Evolutionary conservation across 2,329 filamentous ascomycete species (phyloP), one percentile per base, ranked within the genome.

Genomic region (Myriosclerotinia scirpicola): DNA sequence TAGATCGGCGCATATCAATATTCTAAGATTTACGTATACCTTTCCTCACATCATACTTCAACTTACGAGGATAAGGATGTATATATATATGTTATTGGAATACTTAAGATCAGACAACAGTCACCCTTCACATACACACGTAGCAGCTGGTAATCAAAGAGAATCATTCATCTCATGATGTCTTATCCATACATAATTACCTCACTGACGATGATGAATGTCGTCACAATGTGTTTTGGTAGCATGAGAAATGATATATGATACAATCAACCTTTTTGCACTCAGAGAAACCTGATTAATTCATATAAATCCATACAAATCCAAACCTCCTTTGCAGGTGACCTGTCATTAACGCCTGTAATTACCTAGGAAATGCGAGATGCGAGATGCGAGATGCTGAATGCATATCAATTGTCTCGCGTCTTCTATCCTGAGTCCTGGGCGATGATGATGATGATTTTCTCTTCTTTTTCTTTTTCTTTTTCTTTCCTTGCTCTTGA

Each of bases 301-400:
- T 30, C 26, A 34, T 3, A 34, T 34, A 5, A 34, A 34, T 34
- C 30, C 30, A 34, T 34, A 6, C 5, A 48, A 36, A 17, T 11
- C 30, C n/a, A 38, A 50, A 17, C 44, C 44, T 12, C 44, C 58
- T 50, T 60, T 14, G 44, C 44, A 60, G 44, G 30, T 60, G 56
- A 48, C 30, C 56, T 60, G 44, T 48, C 56, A 48, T 48, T 36
- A 60, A 48, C 42, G 42, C 42, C 42, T 12, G 30, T 48, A 9
- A 50, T 22, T 38, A 60, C 30, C 44, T 59, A 36, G 20, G 42
- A 48, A 26, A 59, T 48, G 20, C 42, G 46, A 12, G 40, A 58
- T 52, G 20, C 42, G 46, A 12, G 40, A 58, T 52, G n/a, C 46
- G 4, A 26, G 11, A 50, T 50, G 48, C 46, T 48, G n/a, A 11